Percentiles rank a stretch among this genome's conserved stretches.
Evolutionary conservation across 495 filamentous ascomycete genomes (phyloP).

Genomic region (Penicillium coprophilum): DNA sequence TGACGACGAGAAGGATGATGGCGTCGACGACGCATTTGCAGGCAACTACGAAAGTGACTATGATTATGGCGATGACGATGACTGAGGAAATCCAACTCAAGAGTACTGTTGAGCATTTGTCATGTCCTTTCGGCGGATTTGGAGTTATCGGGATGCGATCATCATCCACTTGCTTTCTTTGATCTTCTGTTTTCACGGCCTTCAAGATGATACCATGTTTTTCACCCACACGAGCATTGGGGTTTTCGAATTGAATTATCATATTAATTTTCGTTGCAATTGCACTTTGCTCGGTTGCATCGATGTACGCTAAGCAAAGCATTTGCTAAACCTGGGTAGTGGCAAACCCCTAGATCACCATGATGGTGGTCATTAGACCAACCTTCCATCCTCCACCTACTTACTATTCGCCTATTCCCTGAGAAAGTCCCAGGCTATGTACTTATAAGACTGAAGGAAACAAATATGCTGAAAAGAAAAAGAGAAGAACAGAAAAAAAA

Average conservation of each 20-base stretch:
- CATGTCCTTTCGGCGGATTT: background rate
- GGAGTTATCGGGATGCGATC: constrained; percentile 2
- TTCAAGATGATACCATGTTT: constrained; percentile 6
- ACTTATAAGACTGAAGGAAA: too few species aligned
- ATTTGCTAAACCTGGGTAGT: background rate
- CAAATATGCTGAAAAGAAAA: too few species aligned
- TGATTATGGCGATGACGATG: constrained; percentile 23
- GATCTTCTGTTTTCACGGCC: background rate
- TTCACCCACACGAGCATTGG: background rate
- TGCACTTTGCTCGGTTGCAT: background rate
- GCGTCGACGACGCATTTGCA: constrained; percentile 42
- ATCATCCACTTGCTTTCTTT: constrained; percentile 1
- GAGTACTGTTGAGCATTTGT: background rate
- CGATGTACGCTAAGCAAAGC: background rate
- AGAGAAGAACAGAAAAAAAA: too few species aligned
- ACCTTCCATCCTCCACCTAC: background rate
- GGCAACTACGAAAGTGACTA: constrained; percentile 39
- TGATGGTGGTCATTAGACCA: background rate
- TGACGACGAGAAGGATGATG: constrained; percentile 34
- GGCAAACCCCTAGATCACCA: background rate
- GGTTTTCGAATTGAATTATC: constrained; percentile 1
- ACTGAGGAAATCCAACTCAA: background rate
- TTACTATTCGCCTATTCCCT: background rate
- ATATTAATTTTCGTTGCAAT: background rate
- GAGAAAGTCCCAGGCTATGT: too few species aligned